Evolutionary conservation across 2,329 filamentous ascomycete species (phyloP).

Genomic region (Sarocladiaceae sp.): DNA sequence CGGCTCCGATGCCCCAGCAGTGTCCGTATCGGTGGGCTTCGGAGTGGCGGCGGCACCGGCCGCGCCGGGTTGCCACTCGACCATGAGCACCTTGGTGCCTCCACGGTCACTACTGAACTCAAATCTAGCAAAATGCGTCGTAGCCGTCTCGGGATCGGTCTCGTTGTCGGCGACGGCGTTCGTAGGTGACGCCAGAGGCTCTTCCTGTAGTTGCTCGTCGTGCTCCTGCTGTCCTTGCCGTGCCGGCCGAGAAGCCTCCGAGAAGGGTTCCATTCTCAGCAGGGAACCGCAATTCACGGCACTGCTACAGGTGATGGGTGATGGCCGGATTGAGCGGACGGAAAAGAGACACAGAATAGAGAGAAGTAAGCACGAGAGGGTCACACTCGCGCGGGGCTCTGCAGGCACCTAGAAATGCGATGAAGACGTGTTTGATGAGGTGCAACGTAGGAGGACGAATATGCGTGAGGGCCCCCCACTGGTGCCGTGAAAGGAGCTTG

Average conservation of each 20-base stretch:
- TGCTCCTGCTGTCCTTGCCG: neutral
- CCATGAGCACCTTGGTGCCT: slow-evolving; percentile 88
- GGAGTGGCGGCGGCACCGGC: slow-evolving; percentile 14
- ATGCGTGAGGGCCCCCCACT: neutral
- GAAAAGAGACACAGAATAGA: neutral
- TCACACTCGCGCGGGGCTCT: slow-evolving; percentile 7
- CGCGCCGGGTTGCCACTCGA: slow-evolving; percentile 68
- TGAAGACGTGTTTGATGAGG: neutral
- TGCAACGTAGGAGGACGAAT: neutral
- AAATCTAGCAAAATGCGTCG: slow-evolving; percentile 60
- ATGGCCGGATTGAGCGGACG: neutral
- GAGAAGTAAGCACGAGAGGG: neutral
- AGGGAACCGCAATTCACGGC: neutral
- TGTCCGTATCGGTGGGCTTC: neutral
- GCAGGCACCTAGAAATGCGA: slow-evolving; percentile 3
- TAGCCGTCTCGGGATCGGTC: slow-evolving; percentile 14
- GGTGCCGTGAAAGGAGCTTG: neutral
- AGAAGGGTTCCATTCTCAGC: slow-evolving; percentile 10
- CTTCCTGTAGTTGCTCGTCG: neutral
- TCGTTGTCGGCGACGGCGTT: slow-evolving; percentile 15
- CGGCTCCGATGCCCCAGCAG: slow-evolving; percentile 3
- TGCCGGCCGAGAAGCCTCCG: slow-evolving; percentile 12
- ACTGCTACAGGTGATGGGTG: neutral
- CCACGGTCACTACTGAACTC: slow-evolving; percentile 71
- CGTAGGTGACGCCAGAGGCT: slow-evolving; percentile 12